Conservation (phyloP, 179 eudicot species). For the Nepenthes alata region DNA sequence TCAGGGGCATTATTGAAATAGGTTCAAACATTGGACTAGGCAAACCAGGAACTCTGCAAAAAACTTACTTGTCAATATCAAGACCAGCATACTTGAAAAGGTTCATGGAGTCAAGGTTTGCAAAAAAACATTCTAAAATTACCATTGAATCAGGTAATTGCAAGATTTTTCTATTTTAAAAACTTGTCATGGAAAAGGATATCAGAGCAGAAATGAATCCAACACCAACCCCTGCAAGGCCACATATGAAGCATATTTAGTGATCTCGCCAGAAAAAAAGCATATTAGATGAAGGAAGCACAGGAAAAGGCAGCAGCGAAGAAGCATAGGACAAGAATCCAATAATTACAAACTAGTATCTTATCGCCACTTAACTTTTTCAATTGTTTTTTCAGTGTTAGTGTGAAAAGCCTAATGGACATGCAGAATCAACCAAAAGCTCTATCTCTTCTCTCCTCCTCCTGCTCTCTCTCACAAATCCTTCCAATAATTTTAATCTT, state of each 20-base stretch:
- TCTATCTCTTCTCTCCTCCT: too few species aligned
- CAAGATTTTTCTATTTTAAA: not conserved
- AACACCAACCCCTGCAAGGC: conserved; percentile 82
- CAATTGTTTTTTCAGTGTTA: too few species aligned
- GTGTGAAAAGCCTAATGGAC: too few species aligned
- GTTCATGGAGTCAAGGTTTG: conserved; percentile 72
- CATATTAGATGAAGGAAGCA: not conserved
- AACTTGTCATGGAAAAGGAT: conserved; percentile 47
- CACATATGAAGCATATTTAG: conserved; percentile 13
- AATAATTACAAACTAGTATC: too few species aligned
- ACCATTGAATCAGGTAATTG: conserved; percentile 3
- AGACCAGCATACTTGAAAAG: conserved; percentile 99
- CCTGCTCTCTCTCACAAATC: too few species aligned
- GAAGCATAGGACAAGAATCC: too few species aligned
- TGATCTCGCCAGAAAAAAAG: conserved; percentile 1
- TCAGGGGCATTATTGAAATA: conserved; percentile 2
- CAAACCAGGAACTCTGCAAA: not conserved
- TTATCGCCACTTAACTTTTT: too few species aligned
- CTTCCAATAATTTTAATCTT: too few species aligned
- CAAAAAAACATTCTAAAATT: conserved; percentile 11
- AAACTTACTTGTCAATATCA: conserved; percentile 87
- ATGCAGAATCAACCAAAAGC: too few species aligned
- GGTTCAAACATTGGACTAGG: not conserved
- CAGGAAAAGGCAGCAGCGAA: too few species aligned
- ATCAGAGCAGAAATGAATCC: conserved; percentile 95